Percentiles rank a stretch among this genome's conserved stretches.
phyloP scores from a whole-genome alignment of 176 grass and related monocot genomes.

The Ensete ventricosum region DNA sequence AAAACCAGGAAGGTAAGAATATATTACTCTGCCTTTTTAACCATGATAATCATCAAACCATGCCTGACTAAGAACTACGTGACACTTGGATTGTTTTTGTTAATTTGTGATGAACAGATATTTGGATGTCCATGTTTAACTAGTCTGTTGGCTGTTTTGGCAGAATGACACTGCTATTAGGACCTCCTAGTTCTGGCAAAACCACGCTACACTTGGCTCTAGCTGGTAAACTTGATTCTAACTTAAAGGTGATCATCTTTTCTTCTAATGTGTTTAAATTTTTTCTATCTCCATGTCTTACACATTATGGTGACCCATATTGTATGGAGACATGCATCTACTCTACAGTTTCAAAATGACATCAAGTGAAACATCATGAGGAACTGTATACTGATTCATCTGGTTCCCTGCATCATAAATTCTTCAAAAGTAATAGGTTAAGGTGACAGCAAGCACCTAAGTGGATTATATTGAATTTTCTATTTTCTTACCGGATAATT shows the following conservation, averaged over 20 bases:
- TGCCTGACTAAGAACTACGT: neutral
- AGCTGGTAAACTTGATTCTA: slow-evolving; percentile 59
- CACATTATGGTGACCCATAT: no score
- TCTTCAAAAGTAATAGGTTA: no score
- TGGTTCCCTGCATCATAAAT: neutral
- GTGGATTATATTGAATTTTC: no score
- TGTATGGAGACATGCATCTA: no score
- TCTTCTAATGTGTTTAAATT: neutral
- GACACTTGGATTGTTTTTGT: neutral
- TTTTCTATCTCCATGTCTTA: neutral
- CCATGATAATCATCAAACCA: neutral
- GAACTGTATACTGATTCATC: no score
- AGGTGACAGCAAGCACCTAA: no score
- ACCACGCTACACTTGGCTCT: slow-evolving; percentile 48
- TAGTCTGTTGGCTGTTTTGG: neutral
- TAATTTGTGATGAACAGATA: neutral
- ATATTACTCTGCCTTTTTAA: neutral
- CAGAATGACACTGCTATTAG: slow-evolving; percentile 75
- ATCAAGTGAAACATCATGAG: no score
- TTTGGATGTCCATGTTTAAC: neutral
- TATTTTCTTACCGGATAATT: no score
- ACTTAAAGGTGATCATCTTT: slow-evolving; percentile 39
- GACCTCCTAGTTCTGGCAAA: slow-evolving; percentile 67
- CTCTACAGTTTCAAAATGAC: no score
- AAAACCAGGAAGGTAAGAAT: slow-evolving; percentile 57